These are phyloP conservation scores for Fusarium newnesense DNA, from an alignment of 2,329 filamentous ascomycete species.

Conservation along the genomic window DNA sequence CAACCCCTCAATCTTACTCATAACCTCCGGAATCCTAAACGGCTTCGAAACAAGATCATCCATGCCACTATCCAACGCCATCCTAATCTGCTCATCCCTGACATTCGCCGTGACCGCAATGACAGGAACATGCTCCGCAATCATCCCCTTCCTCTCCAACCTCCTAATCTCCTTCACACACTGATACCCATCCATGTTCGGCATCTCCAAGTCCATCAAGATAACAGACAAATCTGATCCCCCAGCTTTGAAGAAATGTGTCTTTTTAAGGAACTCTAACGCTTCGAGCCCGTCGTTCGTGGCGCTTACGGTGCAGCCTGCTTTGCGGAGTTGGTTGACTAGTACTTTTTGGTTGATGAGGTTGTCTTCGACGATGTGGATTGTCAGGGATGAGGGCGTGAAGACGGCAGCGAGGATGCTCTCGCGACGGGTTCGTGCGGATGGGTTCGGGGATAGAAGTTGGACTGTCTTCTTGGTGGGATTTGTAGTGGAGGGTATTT, in stretches of 20 bases:
- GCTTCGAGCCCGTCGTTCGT: slow-evolving; percentile 72
- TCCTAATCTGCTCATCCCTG: slow-evolving; percentile 58
- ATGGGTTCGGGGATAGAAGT: background rate
- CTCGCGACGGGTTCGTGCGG: background rate
- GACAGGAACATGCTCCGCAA: slow-evolving; percentile 52
- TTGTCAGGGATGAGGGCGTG: slow-evolving; percentile 53
- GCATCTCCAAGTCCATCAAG: slow-evolving; percentile 62
- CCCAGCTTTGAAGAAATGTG: slow-evolving; percentile 43
- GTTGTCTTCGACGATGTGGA: slow-evolving; percentile 75
- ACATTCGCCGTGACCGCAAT: slow-evolving; percentile 61
- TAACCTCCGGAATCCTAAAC: slow-evolving; percentile 62
- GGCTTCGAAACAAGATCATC: slow-evolving; percentile 69
- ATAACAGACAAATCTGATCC: slow-evolving; percentile 51
- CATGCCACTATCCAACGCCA: slow-evolving; percentile 52
- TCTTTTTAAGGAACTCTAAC: slow-evolving; percentile 51
- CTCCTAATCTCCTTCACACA: slow-evolving; percentile 54
- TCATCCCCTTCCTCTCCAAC: slow-evolving; percentile 48
- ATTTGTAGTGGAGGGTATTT: background rate
- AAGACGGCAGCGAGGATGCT: background rate
- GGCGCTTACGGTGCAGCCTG: slow-evolving; percentile 67
- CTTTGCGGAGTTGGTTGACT: slow-evolving; percentile 70
- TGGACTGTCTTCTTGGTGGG: background rate
- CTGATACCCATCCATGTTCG: slow-evolving; percentile 59
- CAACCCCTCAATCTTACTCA: slow-evolving; percentile 62
- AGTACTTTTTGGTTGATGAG: slow-evolving; percentile 75